Conservation (phyloP, 2,329 filamentous ascomycete species). For the Neurospora sp. region DNA sequence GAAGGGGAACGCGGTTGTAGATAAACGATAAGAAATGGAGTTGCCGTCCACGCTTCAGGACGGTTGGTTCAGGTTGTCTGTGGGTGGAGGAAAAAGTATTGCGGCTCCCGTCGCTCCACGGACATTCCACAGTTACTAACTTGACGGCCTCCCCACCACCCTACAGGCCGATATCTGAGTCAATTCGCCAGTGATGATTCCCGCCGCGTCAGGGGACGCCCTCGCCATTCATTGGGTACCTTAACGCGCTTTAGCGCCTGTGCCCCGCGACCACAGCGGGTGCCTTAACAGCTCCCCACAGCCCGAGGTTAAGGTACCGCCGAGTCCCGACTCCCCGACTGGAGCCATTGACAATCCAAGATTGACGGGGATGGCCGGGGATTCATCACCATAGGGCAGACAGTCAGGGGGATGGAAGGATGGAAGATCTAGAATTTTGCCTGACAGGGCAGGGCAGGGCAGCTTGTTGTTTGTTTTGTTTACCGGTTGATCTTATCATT, state of each 20-base stretch:
- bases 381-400: neutral
- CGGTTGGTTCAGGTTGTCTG: neutral
- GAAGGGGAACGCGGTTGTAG: neutral
- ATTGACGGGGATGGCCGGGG: neutral
- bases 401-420: neutral
- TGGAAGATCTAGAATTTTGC: neutral
- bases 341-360: neutral
- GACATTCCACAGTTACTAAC: neutral
- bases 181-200: neutral
- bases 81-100: neutral
- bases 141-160: neutral
- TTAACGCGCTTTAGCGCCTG: neutral
- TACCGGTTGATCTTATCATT: neutral
- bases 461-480: neutral
- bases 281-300: neutral
- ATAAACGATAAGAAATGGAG: neutral
- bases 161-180: neutral
- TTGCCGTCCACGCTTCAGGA: neutral
- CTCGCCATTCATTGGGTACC: neutral
- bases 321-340: neutral
- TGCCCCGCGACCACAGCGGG: neutral
- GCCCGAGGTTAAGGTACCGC: neutral
- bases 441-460: neutral
- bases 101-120: neutral
- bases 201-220: neutral